Base-by-base conservation (phyloP, 768 basidiomycete genomes). In the Postia placenta region DNA sequence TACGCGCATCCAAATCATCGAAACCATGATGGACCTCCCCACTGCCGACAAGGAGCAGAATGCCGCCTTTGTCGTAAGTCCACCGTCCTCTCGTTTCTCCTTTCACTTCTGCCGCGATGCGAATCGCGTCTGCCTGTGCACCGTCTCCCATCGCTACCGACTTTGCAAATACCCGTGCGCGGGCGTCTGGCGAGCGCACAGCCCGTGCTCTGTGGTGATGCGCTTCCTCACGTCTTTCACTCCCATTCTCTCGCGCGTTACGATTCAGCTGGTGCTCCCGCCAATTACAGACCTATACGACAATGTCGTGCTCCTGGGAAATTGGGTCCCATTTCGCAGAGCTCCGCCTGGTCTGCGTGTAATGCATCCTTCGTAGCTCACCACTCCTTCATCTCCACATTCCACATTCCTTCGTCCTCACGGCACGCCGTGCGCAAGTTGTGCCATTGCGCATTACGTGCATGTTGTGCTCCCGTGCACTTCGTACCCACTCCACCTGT, bases 1-100 rank as follows among this genome's bases (percentile, higher is more conserved):
- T 56, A 76, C 88, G 4, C 84, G 88, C 50, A 92, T 93, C 45
- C 90, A 92, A 64, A 78, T 93, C 52, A 62, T 92, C 42, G 87
- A 91, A 57, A 83, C 85, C 20, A 83, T 93, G 72, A 67, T 80
- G 49, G 72, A 79, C 60, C 80, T 93, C 33, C 85, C 87, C 4
- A 76, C 81, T 45, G 67, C 74, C 17, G 70, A 76, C 49, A 75
- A 74, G 65, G 73, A 75, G 56, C 75, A 76, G 60, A 69, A 66
- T 52, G 76, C 74, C 15, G 90, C 91, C 0, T 93, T 93, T 62
- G 81, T 91, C 59, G 85, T 85, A 49, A 53, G 83, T 74, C 2
- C 47, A 26, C n/a, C 12, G 11, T 37, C 17, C 37, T 47, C 50
- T 19, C 38, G 38, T 39, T 22, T 39, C 38, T 19, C 38, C 6